Evolutionary conservation across 352 stramenopile genomes (phyloP).

Genomic region (Globisporangium acanthophoron): DNA sequence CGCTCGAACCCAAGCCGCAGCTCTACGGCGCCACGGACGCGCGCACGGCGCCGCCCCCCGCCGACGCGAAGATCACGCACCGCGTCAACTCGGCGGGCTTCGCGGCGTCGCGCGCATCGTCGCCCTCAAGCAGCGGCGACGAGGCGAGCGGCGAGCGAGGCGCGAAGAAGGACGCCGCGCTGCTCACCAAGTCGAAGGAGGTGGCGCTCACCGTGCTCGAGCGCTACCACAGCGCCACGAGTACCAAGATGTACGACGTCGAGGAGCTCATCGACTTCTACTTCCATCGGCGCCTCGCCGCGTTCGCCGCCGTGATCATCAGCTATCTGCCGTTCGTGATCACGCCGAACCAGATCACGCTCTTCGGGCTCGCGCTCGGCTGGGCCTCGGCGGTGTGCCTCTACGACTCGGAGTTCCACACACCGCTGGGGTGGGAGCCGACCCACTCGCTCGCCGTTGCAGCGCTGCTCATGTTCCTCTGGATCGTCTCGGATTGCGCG

Average conservation of each 20-base stretch:
- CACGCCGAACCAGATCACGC: constrained; percentile 83
- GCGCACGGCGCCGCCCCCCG: background rate
- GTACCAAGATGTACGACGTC: constrained; percentile 86
- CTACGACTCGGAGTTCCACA: constrained; percentile 81
- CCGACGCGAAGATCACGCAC: constrained; percentile 15
- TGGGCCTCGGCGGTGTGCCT: constrained; percentile 64
- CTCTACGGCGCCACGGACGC: constrained; percentile 9
- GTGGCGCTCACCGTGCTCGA: constrained; percentile 40
- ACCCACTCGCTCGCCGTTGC: constrained; percentile 48
- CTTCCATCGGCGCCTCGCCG: constrained; percentile 72
- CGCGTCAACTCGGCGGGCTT: constrained; percentile 19
- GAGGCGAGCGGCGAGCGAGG: constrained; percentile 18
- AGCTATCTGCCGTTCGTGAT: constrained; percentile 83
- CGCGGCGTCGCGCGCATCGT: constrained; percentile 26
- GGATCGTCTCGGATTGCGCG: constrained; percentile 84
- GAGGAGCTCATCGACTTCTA: constrained; percentile 85
- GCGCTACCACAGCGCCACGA: constrained; percentile 64
- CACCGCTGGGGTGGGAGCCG: constrained; percentile 54
- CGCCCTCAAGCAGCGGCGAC: constrained; percentile 29
- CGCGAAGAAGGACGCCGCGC: constrained; percentile 13
- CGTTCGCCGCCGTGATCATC: constrained; percentile 66
- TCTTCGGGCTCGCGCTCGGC: constrained; percentile 67
- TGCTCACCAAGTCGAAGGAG: constrained; percentile 24
- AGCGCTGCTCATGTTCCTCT: constrained; percentile 64
- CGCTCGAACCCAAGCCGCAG: background rate